phyloP scores from a whole-genome alignment of 352 stramenopile genomes.

The Plasmopara viticola region DNA sequence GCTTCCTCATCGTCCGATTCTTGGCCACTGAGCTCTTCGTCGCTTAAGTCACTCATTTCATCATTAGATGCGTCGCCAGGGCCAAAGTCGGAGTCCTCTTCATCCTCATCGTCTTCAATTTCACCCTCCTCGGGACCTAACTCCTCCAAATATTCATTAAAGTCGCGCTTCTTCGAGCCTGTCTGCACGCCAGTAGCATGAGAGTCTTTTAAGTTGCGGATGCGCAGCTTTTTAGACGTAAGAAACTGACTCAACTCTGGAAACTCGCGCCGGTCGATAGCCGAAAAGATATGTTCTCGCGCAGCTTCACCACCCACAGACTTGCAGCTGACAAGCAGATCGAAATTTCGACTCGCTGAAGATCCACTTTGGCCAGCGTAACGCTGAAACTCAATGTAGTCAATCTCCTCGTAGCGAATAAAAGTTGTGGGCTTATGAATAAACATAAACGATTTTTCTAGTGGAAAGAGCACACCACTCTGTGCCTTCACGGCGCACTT shows the following conservation, averaged over 20 bases:
- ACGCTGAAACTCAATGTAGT: constrained; percentile 97
- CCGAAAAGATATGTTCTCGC: constrained; percentile 92
- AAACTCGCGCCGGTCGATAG: constrained; percentile 96
- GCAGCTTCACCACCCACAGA: constrained; percentile 73
- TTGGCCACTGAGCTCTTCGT: constrained; percentile 73
- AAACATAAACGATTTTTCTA: constrained; percentile 99
- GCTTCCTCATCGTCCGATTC: constrained; percentile 55
- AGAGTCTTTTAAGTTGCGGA: constrained; percentile 90
- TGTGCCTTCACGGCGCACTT: constrained; percentile 93
- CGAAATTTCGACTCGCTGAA: constrained; percentile 93
- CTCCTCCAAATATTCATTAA: constrained; percentile 76
- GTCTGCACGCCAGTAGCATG: constrained; percentile 27
- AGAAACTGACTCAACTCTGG: constrained; percentile 92
- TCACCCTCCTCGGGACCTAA: constrained; percentile 81
- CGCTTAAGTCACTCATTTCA: constrained; percentile 76
- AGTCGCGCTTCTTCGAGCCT: constrained; percentile 67
- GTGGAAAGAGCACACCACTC: constrained; percentile 94
- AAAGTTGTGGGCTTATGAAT: constrained; percentile 99
- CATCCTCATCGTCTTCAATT: constrained; percentile 86
- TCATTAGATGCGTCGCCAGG: constrained; percentile 55
- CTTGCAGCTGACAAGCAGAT: constrained; percentile 91
- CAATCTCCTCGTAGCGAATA: constrained; percentile 98
- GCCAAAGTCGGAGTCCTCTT: constrained; percentile 92
- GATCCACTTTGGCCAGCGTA: constrained; percentile 89
- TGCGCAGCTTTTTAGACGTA: constrained; percentile 91